Percentiles rank a stretch among this genome's conserved stretches.
phyloP scores from a whole-genome alignment of 768 basidiomycete species.

The Boletus subparvulus region DNA sequence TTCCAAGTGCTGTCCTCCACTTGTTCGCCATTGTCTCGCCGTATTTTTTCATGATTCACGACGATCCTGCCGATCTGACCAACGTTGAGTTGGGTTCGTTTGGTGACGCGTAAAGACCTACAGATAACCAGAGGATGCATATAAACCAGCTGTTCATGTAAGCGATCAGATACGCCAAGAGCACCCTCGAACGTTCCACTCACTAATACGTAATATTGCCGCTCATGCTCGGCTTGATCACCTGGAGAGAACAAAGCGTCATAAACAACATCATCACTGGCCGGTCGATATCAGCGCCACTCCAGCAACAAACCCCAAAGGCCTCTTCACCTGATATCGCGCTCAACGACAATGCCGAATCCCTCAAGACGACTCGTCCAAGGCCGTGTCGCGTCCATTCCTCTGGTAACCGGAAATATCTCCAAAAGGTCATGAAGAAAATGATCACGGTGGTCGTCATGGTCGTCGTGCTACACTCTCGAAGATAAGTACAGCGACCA shows the following conservation, averaged over 20 bases:
- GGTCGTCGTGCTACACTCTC: slow-evolving; percentile 13
- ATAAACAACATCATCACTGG: slow-evolving; percentile 20
- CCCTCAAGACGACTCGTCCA: slow-evolving; percentile 16
- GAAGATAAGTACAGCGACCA: not conserved
- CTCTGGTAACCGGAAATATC: slow-evolving; percentile 12
- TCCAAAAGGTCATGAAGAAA: slow-evolving; percentile 21
- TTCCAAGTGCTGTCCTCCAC: slow-evolving; percentile 1
- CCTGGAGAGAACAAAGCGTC: slow-evolving; percentile 11
- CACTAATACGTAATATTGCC: slow-evolving; percentile 26
- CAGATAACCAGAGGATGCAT: slow-evolving; percentile 17
- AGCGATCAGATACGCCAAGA: not conserved
- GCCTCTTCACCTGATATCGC: slow-evolving; percentile 14
- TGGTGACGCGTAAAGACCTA: slow-evolving; percentile 2
- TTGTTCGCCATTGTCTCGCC: not conserved
- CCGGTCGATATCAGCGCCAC: not conserved
- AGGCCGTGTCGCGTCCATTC: slow-evolving; percentile 1
- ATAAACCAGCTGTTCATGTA: slow-evolving; percentile 20
- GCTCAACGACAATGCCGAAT: slow-evolving; percentile 8
- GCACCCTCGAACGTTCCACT: not conserved
- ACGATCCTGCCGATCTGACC: slow-evolving; percentile 19
- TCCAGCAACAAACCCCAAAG: not conserved
- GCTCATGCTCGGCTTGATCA: slow-evolving; percentile 11
- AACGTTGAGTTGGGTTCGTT: not conserved
- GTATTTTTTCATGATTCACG: slow-evolving; percentile 12
- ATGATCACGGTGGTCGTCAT: slow-evolving; percentile 14